A percentile compares a stretch with the other conserved stretches of the same genome.
Conservation (phyloP, 176 grass and related monocot species). For the Zea mays region DNA sequence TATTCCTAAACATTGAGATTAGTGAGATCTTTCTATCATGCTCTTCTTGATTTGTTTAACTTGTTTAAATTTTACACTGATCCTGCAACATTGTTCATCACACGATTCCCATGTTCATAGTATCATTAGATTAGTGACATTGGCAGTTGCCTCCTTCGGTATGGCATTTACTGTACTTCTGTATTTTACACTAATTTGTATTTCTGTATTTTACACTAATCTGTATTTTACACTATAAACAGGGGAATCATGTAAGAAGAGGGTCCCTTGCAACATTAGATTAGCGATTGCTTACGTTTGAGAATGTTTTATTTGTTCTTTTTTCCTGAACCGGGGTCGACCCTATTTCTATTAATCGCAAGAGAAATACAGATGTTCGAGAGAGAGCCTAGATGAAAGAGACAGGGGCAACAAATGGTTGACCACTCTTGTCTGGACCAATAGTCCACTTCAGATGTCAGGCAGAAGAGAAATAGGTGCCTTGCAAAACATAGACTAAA, state of each 20-base stretch:
- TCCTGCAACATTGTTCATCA: not conserved
- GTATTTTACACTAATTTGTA: too few species aligned
- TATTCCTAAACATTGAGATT: conserved; percentile 8
- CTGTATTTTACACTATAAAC: too few species aligned
- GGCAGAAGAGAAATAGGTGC: not conserved
- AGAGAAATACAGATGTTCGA: not conserved
- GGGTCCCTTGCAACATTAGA: too few species aligned
- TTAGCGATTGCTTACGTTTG: not conserved
- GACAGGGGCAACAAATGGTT: not conserved
- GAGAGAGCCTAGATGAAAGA: not conserved
- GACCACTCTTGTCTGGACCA: not conserved
- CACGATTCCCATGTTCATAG: too few species aligned
- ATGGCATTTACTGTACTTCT: too few species aligned
- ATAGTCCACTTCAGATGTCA: not conserved
- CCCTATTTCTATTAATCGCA: not conserved
- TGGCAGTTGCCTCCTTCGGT: too few species aligned
- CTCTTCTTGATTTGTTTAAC: not conserved
- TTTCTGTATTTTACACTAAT: too few species aligned
- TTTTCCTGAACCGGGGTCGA: not conserved
- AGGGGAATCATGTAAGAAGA: too few species aligned
- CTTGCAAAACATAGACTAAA: not conserved
- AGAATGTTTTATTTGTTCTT: conserved; percentile 3
- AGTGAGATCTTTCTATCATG: not conserved
- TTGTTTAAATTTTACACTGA: conserved; percentile 6
- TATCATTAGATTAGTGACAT: not conserved